These are phyloP conservation scores for Aspergillus leporis DNA, from an alignment of 495 filamentous ascomycete species.

Conservation along the genomic window DNA sequence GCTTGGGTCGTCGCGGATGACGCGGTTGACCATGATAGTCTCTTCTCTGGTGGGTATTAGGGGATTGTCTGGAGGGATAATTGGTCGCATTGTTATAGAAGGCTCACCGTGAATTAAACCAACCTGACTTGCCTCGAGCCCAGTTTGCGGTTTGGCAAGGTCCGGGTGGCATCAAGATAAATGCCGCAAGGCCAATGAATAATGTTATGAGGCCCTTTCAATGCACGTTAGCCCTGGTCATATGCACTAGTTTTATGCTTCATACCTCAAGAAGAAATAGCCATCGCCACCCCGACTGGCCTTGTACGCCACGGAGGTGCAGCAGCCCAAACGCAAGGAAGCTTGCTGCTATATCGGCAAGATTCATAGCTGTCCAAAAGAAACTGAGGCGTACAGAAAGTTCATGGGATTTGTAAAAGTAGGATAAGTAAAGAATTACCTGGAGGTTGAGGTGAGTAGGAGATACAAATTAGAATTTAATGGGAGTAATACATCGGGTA, in stretches of 20 bases:
- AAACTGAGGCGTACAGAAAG: conserved; percentile 59
- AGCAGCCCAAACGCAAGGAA: conserved; percentile 50
- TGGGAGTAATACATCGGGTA: background rate
- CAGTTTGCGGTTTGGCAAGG: conserved; percentile 62
- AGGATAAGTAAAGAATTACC: conserved; percentile 45
- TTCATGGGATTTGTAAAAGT: conserved; percentile 66
- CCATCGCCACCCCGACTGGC: conserved; percentile 38
- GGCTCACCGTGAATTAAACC: conserved; percentile 62
- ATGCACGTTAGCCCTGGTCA: background rate
- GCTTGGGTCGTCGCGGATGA: conserved; percentile 70
- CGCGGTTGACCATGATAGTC: conserved; percentile 71
- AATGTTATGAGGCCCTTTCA: conserved; percentile 39
- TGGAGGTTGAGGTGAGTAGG: background rate
- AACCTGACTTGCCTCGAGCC: conserved; percentile 64
- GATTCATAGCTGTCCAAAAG: conserved; percentile 63
- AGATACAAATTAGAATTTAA: background rate
- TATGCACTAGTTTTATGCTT: background rate
- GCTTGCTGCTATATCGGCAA: conserved; percentile 46
- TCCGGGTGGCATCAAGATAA: conserved; percentile 60
- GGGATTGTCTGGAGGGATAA: background rate
- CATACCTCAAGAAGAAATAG: conserved; percentile 50
- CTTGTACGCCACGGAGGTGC: conserved; percentile 41
- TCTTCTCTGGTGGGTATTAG: conserved; percentile 28
- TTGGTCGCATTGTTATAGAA: background rate
- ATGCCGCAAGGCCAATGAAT: conserved; percentile 57